These are phyloP conservation scores for Amesomyces nigricolor DNA, from an alignment of 2,329 filamentous ascomycete genomes.

Conservation along the genomic window DNA sequence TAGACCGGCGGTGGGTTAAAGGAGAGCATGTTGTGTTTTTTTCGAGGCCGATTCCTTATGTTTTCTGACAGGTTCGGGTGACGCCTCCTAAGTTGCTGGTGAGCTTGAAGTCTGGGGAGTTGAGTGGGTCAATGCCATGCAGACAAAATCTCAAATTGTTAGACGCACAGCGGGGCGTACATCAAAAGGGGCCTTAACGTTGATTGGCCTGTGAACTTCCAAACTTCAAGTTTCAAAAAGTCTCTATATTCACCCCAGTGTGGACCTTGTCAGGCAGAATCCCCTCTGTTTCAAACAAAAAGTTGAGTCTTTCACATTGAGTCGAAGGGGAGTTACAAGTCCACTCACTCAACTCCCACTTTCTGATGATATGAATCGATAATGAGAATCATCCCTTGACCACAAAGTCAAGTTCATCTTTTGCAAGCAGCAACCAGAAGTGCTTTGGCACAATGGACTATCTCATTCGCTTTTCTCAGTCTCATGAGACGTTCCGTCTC, in stretches of 20 bases:
- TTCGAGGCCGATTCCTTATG: too few species aligned
- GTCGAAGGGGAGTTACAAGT: too few species aligned
- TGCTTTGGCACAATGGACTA: constrained; percentile 53
- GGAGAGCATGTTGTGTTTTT: constrained; percentile 39
- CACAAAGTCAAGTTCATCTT: not conserved
- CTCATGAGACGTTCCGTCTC: constrained; percentile 83
- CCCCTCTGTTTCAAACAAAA: too few species aligned
- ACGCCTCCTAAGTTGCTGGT: not conserved
- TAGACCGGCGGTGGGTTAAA: constrained; percentile 43
- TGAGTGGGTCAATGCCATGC: not conserved
- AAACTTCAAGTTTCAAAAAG: not conserved
- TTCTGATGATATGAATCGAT: not conserved
- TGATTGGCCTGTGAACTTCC: too few species aligned
- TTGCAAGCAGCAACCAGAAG: not conserved
- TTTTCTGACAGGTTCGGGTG: not conserved
- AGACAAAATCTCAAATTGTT: too few species aligned
- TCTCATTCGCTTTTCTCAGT: constrained; percentile 82
- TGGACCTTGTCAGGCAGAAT: not conserved
- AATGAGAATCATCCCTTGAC: not conserved
- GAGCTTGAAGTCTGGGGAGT: not conserved
- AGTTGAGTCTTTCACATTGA: too few species aligned
- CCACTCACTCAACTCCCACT: too few species aligned
- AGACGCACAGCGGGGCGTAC: too few species aligned
- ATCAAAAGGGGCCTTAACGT: too few species aligned
- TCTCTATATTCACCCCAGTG: not conserved